Base-by-base conservation (phyloP, 306 rosid genomes). In the Pyrus betulifolia region DNA sequence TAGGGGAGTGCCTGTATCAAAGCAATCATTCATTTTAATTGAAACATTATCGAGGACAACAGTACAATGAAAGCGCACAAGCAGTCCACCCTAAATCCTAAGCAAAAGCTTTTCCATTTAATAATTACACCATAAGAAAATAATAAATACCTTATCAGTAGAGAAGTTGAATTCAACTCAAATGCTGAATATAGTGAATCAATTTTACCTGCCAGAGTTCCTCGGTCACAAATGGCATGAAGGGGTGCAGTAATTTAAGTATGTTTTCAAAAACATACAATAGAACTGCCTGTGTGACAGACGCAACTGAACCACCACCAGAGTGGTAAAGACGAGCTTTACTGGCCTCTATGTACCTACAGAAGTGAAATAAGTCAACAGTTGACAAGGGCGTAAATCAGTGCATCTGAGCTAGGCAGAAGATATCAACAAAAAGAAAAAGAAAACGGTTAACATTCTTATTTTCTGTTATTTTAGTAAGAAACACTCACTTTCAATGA, bases 221-320 rank as follows among this genome's bases (percentile, higher is more conserved):
- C 86, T 90, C 98, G 13, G 98, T 94, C 69, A 94, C 97, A 69
- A 94, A 94, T 59, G 98, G 98, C 98, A 94, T 94, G 85, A 94
- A 94, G 45, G 98, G 98, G 78, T 91, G 98, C 68, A 94, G 83
- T 71, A 91, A 80, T 84, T 89, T 90, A 75, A 94, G 96, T 76
- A 94, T 84, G 84, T 90, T 91, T 76, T 89, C 89, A 40, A 90
- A 94, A 64, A 89, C 90, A 82, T 94, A 94, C 54, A 94, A 86
- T 67, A 94, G 84, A 83, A 94, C 96, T 75, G 97, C 96, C 82
- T 86, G 96, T 6, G 96, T 86, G 63, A 89, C 83, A 38, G 82
- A 80, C 28, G 97, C 83, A 77, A 33, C 90, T 38, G 93, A 83
- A 58, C 83, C 69, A 23, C 77, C 89, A 58, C 78, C 89, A 57